Conservation (phyloP, 306 rosid species). For the Mucuna pruriens region DNA sequence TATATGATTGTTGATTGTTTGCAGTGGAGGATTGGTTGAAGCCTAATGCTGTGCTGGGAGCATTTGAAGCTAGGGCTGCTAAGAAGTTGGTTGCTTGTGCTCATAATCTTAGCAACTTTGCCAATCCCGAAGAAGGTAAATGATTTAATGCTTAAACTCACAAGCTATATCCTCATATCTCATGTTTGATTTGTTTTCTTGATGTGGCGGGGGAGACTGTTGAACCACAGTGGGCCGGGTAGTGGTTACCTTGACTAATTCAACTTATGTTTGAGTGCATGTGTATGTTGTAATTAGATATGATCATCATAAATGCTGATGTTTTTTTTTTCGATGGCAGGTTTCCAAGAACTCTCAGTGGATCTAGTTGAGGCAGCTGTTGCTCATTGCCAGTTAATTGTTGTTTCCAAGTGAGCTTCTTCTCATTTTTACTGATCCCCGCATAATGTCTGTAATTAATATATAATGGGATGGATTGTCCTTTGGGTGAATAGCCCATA, state of each 20-base stretch:
- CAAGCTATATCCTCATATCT: constrained; percentile 21
- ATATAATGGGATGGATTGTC: neutral
- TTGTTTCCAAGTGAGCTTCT: constrained; percentile 86
- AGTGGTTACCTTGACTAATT: neutral
- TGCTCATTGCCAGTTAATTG: constrained; percentile 92
- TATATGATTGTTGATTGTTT: constrained; percentile 29
- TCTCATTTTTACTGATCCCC: constrained; percentile 17
- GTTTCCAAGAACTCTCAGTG: constrained; percentile 75
- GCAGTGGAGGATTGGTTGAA: constrained; percentile 95
- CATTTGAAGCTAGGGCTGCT: constrained; percentile 85
- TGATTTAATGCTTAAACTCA: constrained; percentile 21
- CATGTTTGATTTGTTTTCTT: constrained; percentile 28
- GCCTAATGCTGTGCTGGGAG: constrained; percentile 70
- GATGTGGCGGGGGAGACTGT: neutral
- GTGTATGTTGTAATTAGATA: neutral
- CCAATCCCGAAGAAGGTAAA: constrained; percentile 85
- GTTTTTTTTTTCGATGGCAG: constrained; percentile 45
- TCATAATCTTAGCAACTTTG: constrained; percentile 67
- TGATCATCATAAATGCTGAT: constrained; percentile 16
- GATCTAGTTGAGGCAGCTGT: constrained; percentile 80
- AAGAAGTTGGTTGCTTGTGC: constrained; percentile 81
- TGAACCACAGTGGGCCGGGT: neutral
- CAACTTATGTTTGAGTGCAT: neutral
- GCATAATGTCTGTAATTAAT: constrained; percentile 4
- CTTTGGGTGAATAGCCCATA: neutral